Evolutionary conservation across 2,329 filamentous ascomycete species (phyloP), one percentile per base, ranked within the genome.

Genomic region (Alternaria atra): DNA sequence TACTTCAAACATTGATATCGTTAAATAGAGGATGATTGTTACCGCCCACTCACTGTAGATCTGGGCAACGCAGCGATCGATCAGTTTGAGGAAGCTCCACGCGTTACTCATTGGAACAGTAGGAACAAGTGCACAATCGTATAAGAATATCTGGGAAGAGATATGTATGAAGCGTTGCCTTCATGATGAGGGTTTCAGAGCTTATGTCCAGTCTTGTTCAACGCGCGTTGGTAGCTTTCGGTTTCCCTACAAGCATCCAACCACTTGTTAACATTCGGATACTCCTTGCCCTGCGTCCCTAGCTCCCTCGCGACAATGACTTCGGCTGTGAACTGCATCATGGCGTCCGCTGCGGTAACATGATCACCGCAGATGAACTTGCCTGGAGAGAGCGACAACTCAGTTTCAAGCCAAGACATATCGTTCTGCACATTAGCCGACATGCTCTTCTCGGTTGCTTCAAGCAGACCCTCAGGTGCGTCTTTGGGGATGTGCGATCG

Each of bases 381-480:
- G 3, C 76, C 78, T 3, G 58, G 59, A n/a, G 74, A 78, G 58
- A 78, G 73, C 8, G 73, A 71, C 39, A 84, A 67, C 61, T 83
- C 79, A 1, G 60, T 60, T 42, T 84, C 80, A 25, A 84, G 69
- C 76, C 79, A 83, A 44, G 82, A 76, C 35, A 85, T 63, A 60
- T 84, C 80, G 37, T 80, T 82, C 20, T 77, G 70, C 2, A 84
- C 77, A 57, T 84, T 84, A n/a, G 65, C 69, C 10, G 77, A 72
- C 64, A 83, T 62, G 0, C 74, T 73, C 25, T 77, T 69, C 29
- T 82, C 79, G 9, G 80, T 79, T 70, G 17, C 76, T 76, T 10
- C 17, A 13, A 40, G 17, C 3, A 40, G 39, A 8, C 39, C 17
- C 15, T 63, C 52, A 2, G 70, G 64, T 4, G 65, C 68, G 27